These are phyloP conservation scores for Irpex sp. DNA, from an alignment of 1,284 basidiomycete genomes.

Conservation along the genomic window DNA sequence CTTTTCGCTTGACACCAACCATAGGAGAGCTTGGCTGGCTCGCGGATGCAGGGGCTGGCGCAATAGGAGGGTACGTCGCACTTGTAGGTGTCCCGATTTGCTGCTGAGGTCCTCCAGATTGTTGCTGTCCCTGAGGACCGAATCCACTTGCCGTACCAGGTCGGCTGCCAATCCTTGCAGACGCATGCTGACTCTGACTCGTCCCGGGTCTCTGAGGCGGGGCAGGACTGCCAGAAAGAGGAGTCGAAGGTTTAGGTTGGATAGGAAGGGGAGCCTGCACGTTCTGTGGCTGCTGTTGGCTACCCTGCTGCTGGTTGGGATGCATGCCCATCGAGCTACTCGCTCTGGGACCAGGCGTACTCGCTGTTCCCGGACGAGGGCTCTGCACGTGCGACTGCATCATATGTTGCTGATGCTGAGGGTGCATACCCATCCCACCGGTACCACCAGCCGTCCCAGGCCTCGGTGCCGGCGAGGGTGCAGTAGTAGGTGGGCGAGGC, in stretches of 20 bases:
- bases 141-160: constrained; percentile 19
- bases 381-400: constrained; percentile 7
- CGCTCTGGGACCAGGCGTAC: constrained; percentile 7
- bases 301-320: neutral
- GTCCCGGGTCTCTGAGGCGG: constrained; percentile 7
- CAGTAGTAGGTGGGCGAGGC: constrained; percentile 20
- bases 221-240: constrained; percentile 3
- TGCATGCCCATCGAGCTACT: constrained; percentile 8
- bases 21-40: constrained; percentile 21
- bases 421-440: constrained; percentile 19
- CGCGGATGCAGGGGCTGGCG: constrained; percentile 21
- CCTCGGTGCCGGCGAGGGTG: constrained; percentile 21
- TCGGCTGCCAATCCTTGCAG: constrained; percentile 15
- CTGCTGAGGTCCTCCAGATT: constrained; percentile 16
- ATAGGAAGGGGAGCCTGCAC: neutral
- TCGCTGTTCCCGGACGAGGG: constrained; percentile 9
- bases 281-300: constrained; percentile 1
- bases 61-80: constrained; percentile 23
- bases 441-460: constrained; percentile 25
- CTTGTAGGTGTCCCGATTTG: constrained; percentile 17
- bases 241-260: neutral
- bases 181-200: constrained; percentile 14
- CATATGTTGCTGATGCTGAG: constrained; percentile 16
- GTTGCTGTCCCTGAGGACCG: constrained; percentile 16
- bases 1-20: constrained; percentile 21